Base-by-base conservation (phyloP, 139 green algal genomes). In the Eudorina sp. region DNA sequence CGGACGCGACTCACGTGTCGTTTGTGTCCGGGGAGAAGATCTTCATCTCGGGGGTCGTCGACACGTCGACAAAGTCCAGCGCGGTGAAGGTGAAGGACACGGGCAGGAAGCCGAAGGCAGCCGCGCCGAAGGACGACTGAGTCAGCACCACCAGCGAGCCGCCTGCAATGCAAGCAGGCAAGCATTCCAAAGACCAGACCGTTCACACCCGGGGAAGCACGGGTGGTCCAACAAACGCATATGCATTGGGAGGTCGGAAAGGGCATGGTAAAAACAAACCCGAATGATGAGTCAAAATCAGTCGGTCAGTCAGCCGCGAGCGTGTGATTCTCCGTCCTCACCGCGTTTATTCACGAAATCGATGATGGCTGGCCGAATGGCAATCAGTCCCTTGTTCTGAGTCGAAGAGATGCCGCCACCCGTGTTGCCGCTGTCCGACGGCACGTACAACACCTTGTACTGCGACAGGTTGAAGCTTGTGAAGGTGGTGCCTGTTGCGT, bases 331-430 rank as follows among this genome's bases (percentile, higher is more conserved):
- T n/a, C n/a, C n/a, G n/a, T n/a, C n/a, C n/a, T 70, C 53, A 84
- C 79, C 88, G 25, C 70, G 41, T 6, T 25, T 51, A 58, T 91
- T 91, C 23, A 91, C 60, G 21, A 75, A 91, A 34, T 85, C 40
- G 0, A 43, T 46, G 8, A 91, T 79, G 7, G 60, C 38, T 11
- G n/a, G 4, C 58, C 68, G 79, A 23, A 79, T 64, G 34, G n/a
- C 27, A 31, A 81, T 58, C 2, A 91, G 88, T 72, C 72, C 88
- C 13, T 82, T 64, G 72, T 91, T 91, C n/a, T 79, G 55, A 0
- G 41, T 40, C 11, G 62, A 38, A 18, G 69, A 83, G 36, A 91
- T 86, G 60, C 88, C 88, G 25, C 83, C 83, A n/a, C 29, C n/a
- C 14, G 81, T 87, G 43, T 87, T 66, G 27, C 14, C 4, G n/a